Base-by-base conservation (phyloP, 2,329 filamentous ascomycete species). In the Cercospora zeina region DNA sequence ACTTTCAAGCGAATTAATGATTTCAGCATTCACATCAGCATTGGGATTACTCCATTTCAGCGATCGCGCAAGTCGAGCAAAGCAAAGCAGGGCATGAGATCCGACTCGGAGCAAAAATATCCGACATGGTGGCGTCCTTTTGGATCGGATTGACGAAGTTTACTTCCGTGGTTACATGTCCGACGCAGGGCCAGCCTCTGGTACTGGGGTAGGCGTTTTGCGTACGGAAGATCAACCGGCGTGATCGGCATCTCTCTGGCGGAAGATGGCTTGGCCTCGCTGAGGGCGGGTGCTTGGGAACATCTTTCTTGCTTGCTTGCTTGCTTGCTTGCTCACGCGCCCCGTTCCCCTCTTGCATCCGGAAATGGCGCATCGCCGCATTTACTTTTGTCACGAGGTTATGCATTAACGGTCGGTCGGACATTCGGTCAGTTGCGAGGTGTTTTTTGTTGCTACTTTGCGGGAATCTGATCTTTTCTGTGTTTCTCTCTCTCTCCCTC, bases 1-100 rank as follows among this genome's bases (percentile, higher is more conserved):
- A 66, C 59, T 66, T 66, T 51, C 62, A 64, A 30, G 54, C 65
- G 24, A 60, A 60, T 31, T 49, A 60, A 30, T 58, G 45, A 58
- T 50, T 27, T 30, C 14, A 51, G 24, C 47, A 16, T 21, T 51
- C 24, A 31, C 27, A 16, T 31, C 30, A 30, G 47, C 47, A 51
- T 51, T 51, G 24, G n/a, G 47, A 51, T 16, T 33, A 51, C 30
- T 14, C 30, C 24, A 51, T 30, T 6, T 13, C 47, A 51, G 30
- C 47, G n/a, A 51, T 27, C 24, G 24, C 21, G 39, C 11, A 45
- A 45, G 9, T 39, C 36, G 36, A 9, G 36, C 36, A 39, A 51
- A 51, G 47, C 47, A 51, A 51, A 51, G 24, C 24, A 8, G 4
- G n/a, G 27, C 47, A 31, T 51, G 39, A 24, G 16, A 9, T 45